phyloP scores from a whole-genome alignment of 2,329 filamentous ascomycete genomes.

The Colletotrichum orchidophilum region DNA sequence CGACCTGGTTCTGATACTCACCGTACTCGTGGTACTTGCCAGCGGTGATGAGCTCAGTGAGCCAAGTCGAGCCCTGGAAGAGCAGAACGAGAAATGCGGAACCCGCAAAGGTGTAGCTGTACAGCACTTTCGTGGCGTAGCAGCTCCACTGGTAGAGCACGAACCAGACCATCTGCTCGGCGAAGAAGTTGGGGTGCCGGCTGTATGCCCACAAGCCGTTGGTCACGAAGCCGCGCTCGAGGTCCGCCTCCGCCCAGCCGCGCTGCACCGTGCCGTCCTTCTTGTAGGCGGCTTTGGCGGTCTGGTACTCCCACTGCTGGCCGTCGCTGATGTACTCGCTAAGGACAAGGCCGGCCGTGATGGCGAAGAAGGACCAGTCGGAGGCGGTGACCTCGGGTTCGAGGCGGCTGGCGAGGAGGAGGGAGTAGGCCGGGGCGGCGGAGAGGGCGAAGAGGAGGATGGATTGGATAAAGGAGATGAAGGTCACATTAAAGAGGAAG shows the following conservation, averaged over 20 bases:
- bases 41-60: constrained; percentile 84
- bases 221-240: constrained; percentile 90
- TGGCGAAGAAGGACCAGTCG: constrained; percentile 59
- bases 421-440: constrained; percentile 80
- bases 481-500: constrained; percentile 87
- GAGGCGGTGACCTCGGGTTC: constrained; percentile 56
- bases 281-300: constrained; percentile 80
- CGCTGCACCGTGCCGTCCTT: constrained; percentile 75
- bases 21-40: constrained; percentile 90
- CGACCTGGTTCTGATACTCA: constrained; percentile 83
- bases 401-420: constrained; percentile 77
- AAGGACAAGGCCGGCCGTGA: constrained; percentile 61
- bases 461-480: constrained; percentile 87
- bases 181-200: constrained; percentile 93
- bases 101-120: constrained; percentile 83
- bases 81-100: constrained; percentile 76
- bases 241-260: constrained; percentile 74
- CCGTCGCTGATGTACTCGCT: constrained; percentile 87
- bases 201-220: constrained; percentile 88
- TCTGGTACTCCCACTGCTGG: constrained; percentile 92
- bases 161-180: constrained; percentile 92
- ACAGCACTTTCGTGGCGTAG: constrained; percentile 73
- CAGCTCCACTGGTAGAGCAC: constrained; percentile 89
- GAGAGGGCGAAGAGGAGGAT: constrained; percentile 82
- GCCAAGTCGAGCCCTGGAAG: constrained; percentile 88